Percentiles rank a stretch among this genome's conserved stretches.
These are phyloP conservation scores for Gentiana macrophylla DNA, from an alignment of 257 asterid genomes.

Conservation along the genomic window DNA sequence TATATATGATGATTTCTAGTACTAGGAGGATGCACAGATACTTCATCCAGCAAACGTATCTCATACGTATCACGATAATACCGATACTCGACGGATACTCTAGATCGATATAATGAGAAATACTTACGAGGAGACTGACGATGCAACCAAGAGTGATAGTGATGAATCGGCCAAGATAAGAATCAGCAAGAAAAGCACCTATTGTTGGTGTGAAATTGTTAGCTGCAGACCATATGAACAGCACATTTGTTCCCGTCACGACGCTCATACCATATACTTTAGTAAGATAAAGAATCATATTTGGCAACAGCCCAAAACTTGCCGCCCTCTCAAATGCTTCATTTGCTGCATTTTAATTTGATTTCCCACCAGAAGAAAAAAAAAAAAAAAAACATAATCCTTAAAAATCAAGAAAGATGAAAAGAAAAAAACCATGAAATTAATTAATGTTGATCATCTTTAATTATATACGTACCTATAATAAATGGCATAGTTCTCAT, in stretches of 20 bases:
- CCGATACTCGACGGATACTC: background rate
- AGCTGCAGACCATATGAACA: conserved; percentile 55
- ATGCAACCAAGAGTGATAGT: conserved; percentile 54
- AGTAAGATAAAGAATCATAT: conserved; percentile 51
- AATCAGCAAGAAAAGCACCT: conserved; percentile 68
- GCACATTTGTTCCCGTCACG: conserved; percentile 25
- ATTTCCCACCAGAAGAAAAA: too few relatives aligned
- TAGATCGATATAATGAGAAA: background rate
- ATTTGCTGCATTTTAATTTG: conserved; percentile 26
- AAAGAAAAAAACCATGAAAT: background rate
- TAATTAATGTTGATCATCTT: too few relatives aligned
- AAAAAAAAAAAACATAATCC: background rate
- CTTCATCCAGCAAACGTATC: too few relatives aligned
- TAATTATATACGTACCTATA: conserved; percentile 26
- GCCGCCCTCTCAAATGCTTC: conserved; percentile 59
- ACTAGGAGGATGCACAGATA: too few relatives aligned
- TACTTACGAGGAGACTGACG: conserved; percentile 41
- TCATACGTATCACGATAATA: background rate
- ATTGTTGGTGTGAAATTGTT: conserved; percentile 46
- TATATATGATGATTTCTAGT: too few relatives aligned
- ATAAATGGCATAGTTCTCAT: conserved; percentile 57
- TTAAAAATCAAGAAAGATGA: background rate
- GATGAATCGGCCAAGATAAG: conserved; percentile 49
- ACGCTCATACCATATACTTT: conserved; percentile 40
- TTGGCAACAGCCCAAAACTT: conserved; percentile 46